Evolutionary conservation across 768 basidiomycete species (phyloP).

Genomic region (Agrocybe pediades): DNA sequence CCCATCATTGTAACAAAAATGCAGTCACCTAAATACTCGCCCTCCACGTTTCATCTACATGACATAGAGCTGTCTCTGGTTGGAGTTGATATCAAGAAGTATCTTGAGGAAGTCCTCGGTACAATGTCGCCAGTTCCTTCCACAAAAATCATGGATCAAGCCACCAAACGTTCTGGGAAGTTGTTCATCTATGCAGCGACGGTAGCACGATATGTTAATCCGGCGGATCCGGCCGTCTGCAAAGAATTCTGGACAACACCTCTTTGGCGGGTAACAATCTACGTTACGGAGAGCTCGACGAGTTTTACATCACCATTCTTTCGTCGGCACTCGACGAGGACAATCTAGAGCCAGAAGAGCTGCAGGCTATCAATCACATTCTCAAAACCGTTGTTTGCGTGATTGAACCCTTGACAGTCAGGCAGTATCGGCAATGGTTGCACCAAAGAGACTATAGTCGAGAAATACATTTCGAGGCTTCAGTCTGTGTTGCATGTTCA

Average conservation of each 20-base stretch:
- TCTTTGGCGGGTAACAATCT: not conserved
- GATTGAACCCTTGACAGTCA: not conserved
- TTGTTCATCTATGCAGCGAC: conserved; percentile 16
- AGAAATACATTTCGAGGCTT: not conserved
- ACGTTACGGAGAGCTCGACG: not conserved
- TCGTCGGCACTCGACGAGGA: not conserved
- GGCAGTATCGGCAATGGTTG: not conserved
- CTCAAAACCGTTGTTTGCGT: not conserved
- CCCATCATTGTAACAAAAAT: not conserved
- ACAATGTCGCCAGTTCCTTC: too few species aligned
- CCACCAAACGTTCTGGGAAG: conserved; percentile 5
- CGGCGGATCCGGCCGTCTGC: not conserved
- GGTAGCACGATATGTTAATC: conserved; percentile 2
- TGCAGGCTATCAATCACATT: not conserved
- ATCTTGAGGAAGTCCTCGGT: too few species aligned
- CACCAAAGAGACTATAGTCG: not conserved
- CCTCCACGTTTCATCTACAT: not conserved
- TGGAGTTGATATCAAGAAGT: too few species aligned
- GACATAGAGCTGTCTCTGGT: too few species aligned
- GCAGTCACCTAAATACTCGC: not conserved
- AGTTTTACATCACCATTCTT: not conserved
- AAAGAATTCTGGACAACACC: not conserved
- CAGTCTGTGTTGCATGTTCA: not conserved
- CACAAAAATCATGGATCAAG: not conserved
- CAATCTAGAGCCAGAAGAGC: not conserved